These are phyloP conservation scores for Gryganskiella cystojenkinii DNA, from an alignment of 192 early-diverging fungal genomes.

Conservation along the genomic window DNA sequence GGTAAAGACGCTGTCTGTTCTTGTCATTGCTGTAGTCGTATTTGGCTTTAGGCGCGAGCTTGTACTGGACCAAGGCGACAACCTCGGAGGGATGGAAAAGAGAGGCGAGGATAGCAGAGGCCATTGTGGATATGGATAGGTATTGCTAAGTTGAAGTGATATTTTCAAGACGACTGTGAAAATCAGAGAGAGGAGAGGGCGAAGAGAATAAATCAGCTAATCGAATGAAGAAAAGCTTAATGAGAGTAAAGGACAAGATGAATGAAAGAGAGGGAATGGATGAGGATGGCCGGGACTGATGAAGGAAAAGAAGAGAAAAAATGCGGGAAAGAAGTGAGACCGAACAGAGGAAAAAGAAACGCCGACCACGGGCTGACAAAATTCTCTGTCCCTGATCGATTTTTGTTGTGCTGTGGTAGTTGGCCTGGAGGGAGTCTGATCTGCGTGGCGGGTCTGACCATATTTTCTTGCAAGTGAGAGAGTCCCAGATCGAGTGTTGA, in stretches of 20 bases:
- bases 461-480: too few species aligned
- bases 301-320: not conserved
- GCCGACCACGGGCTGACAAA: too few species aligned
- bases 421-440: not conserved
- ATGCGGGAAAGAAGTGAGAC: not conserved
- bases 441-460: not conserved
- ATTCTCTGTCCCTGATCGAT: too few species aligned
- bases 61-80: conserved; percentile 80
- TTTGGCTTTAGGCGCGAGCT: conserved; percentile 59
- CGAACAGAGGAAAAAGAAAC: not conserved
- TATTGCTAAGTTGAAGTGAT: not conserved
- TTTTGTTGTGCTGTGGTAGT: not conserved
- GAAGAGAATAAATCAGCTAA: not conserved
- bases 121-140: conserved; percentile 44
- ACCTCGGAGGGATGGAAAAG: conserved; percentile 89
- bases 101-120: conserved; percentile 71
- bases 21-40: conserved; percentile 62
- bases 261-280: not conserved
- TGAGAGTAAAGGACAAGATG: not conserved
- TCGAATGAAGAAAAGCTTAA: not conserved
- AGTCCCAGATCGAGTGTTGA: not conserved
- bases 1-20: conserved; percentile 81
- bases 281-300: not conserved
- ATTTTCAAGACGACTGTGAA: not conserved
- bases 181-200: not conserved